phyloP scores from a whole-genome alignment of 1,284 basidiomycete species.

The Gymnopus androsaceus region DNA sequence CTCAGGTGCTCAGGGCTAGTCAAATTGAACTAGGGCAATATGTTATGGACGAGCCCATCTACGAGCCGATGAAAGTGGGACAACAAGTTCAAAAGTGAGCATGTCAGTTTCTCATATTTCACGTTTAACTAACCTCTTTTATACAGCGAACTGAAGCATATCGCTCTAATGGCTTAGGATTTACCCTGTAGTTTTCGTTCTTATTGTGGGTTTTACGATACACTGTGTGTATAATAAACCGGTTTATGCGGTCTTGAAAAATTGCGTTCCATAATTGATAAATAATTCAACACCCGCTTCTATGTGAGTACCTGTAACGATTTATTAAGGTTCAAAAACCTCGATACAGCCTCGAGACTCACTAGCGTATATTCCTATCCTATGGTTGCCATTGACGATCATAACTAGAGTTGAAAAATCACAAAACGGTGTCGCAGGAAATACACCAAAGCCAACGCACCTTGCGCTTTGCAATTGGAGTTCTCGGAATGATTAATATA shows the following conservation, averaged over 20 bases:
- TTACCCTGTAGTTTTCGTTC: no score
- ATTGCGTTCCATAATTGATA: conserved; percentile 52
- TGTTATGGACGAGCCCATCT: conserved; percentile 48
- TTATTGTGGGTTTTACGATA: no score
- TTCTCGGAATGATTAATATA: conserved; percentile 57
- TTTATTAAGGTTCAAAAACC: conserved; percentile 1
- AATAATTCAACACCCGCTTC: conserved; percentile 47
- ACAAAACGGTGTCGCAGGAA: no score
- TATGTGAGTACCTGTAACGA: conserved; percentile 24
- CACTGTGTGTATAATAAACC: no score
- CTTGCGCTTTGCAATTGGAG: conserved; percentile 46
- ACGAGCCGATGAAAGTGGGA: conserved; percentile 82
- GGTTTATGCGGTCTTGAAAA: conserved; percentile 31
- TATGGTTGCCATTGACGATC: conserved; percentile 58
- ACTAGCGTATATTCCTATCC: conserved; percentile 61
- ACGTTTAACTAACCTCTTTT: conserved; percentile 14
- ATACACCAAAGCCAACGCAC: conserved; percentile 32
- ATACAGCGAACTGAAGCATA: conserved; percentile 77
- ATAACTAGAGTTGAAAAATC: conserved; percentile 38
- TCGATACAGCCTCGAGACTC: conserved; percentile 20
- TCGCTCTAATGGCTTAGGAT: conserved; percentile 70
- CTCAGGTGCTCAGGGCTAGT: conserved; percentile 40
- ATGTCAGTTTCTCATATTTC: background rate
- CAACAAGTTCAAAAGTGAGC: conserved; percentile 81
- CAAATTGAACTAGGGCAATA: conserved; percentile 40